These are phyloP conservation scores for Phoma herbarum DNA, from an alignment of 2,329 filamentous ascomycete species.

Conservation along the genomic window DNA sequence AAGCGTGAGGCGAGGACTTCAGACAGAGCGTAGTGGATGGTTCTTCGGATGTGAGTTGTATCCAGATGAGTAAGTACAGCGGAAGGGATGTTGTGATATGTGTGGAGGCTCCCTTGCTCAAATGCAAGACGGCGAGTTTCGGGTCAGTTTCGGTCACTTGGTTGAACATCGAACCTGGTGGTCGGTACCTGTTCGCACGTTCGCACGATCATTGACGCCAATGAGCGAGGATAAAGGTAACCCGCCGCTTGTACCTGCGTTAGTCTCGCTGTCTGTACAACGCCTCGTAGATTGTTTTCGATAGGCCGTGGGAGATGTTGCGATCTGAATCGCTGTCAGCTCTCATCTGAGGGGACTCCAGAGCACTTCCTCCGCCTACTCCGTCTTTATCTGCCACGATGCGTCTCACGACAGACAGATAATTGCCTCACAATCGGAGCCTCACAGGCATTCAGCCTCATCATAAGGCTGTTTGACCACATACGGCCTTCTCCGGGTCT, in stretches of 20 bases:
- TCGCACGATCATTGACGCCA: neutral
- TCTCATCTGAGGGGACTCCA: neutral
- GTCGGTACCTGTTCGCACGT: neutral
- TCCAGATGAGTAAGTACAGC: neutral
- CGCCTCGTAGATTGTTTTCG: neutral
- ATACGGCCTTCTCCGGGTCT: neutral
- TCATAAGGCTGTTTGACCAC: neutral
- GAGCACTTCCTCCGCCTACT: no score
- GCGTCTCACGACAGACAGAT: neutral
- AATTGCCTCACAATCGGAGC: neutral
- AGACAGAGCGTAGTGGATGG: neutral
- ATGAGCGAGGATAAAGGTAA: neutral
- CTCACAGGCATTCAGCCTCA: neutral
- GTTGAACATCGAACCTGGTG: neutral
- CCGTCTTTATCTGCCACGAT: neutral
- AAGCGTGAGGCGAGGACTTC: neutral
- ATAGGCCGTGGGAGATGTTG: neutral
- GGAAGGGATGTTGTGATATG: neutral
- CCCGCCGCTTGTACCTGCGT: constrained; percentile 1
- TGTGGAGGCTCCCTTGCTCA: neutral
- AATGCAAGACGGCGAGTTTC: neutral
- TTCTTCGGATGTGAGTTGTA: constrained; percentile 9
- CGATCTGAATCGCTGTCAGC: neutral
- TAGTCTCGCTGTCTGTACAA: neutral
- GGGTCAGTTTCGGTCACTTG: neutral